These are phyloP conservation scores for Peniophora sp. DNA, from an alignment of 1,284 basidiomycete genomes.

Conservation along the genomic window DNA sequence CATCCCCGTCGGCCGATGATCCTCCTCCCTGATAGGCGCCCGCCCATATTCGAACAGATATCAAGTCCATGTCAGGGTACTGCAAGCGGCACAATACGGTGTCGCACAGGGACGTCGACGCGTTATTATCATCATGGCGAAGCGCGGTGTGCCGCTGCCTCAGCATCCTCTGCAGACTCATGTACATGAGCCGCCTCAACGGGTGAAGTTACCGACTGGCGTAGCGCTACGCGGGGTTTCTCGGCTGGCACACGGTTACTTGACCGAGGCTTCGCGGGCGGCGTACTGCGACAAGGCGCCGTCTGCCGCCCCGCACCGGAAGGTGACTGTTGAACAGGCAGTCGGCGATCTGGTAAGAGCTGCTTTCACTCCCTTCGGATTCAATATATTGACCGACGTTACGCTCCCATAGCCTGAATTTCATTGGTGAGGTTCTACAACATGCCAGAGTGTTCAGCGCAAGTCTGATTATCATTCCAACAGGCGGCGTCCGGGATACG, in stretches of 20 bases:
- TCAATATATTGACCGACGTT: neutral
- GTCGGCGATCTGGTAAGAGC: constrained; percentile 56
- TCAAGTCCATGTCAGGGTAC: constrained; percentile 53
- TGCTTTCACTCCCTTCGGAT: constrained; percentile 3
- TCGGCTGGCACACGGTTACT: constrained; percentile 24
- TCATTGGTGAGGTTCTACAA: constrained; percentile 40
- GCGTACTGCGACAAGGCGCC: constrained; percentile 24
- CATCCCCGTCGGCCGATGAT: too few relatives aligned
- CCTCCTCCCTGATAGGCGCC: neutral
- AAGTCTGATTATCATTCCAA: too few relatives aligned
- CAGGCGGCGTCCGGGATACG: neutral
- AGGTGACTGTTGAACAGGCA: constrained; percentile 54
- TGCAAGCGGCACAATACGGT: constrained; percentile 65
- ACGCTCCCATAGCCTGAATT: constrained; percentile 38
- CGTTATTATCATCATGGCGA: constrained; percentile 61
- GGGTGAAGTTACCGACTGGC: constrained; percentile 26
- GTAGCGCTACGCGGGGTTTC: constrained; percentile 24
- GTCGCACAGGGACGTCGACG: constrained; percentile 56
- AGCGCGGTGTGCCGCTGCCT: constrained; percentile 45
- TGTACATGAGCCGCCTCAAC: constrained; percentile 19
- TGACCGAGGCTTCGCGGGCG: neutral
- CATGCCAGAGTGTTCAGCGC: too few relatives aligned
- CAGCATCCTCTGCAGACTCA: constrained; percentile 58
- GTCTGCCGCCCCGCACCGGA: constrained; percentile 46
- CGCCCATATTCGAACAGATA: constrained; percentile 38